Percentiles rank a stretch among this genome's conserved stretches.
These are phyloP conservation scores for Aspergillus ibericus DNA, from an alignment of 2,329 filamentous ascomycete species.

Conservation along the genomic window DNA sequence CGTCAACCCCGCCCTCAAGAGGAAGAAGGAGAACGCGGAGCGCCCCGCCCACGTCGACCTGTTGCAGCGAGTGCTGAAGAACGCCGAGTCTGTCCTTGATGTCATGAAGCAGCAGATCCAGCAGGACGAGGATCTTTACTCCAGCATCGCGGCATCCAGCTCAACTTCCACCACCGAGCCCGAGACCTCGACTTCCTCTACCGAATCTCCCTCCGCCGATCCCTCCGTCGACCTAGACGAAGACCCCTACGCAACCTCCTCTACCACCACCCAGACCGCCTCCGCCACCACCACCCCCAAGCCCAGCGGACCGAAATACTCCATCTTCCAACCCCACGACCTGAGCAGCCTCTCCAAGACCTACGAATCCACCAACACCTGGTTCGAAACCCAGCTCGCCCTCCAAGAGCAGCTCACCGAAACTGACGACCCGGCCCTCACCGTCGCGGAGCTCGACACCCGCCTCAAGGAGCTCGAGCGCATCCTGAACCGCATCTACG, in stretches of 20 bases:
- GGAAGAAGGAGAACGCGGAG: conserved; percentile 69
- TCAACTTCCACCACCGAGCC: conserved; percentile 39
- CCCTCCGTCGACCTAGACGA: conserved; percentile 79
- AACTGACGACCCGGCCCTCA: conserved; percentile 73
- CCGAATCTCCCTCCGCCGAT: conserved; percentile 36
- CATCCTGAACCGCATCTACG: conserved; percentile 36
- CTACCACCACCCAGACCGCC: conserved; percentile 37
- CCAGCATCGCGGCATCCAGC: conserved; percentile 52
- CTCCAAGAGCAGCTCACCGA: conserved; percentile 69
- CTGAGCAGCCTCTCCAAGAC: conserved; percentile 64
- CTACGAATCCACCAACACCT: conserved; percentile 64
- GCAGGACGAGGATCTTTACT: conserved; percentile 63
- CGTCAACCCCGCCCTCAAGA: conserved; percentile 72
- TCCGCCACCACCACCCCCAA: conserved; percentile 36
- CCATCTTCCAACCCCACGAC: conserved; percentile 72
- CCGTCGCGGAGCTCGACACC: conserved; percentile 68
- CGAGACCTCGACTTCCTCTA: conserved; percentile 48
- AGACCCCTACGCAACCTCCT: conserved; percentile 51
- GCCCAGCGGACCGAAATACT: conserved; percentile 55
- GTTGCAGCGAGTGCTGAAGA: conserved; percentile 69
- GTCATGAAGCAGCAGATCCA: conserved; percentile 72
- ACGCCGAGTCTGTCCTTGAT: conserved; percentile 68
- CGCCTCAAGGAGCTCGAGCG: conserved; percentile 70
- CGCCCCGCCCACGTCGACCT: conserved; percentile 69
- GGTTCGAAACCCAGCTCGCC: conserved; percentile 71